Conservation (phyloP, 1,284 basidiomycete genomes). For the Moesziomyces parantarcticus region DNA sequence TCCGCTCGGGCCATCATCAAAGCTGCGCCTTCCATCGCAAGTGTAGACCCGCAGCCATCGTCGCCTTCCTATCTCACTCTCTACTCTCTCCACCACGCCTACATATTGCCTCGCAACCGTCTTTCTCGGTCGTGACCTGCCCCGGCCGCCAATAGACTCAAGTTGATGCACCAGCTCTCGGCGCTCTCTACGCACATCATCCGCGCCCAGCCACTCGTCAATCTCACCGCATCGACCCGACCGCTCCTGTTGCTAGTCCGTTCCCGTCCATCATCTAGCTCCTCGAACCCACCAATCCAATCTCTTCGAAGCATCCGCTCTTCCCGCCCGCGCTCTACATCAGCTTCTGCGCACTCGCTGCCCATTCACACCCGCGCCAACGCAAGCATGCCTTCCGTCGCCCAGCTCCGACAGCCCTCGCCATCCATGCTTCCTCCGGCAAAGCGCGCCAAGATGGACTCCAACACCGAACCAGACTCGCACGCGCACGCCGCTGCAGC, state of each 20-base stretch:
- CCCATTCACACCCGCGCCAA: not conserved
- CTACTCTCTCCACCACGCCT: conserved; percentile 1
- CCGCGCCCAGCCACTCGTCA: conserved; percentile 1
- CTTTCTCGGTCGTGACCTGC: not conserved
- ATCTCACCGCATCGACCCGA: not conserved
- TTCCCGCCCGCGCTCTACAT: not conserved
- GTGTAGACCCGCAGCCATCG: no score
- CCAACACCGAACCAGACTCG: not conserved
- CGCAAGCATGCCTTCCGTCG: conserved; percentile 50
- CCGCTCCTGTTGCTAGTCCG: not conserved
- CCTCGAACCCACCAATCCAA: no score
- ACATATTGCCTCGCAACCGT: no score
- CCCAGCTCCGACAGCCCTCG: conserved; percentile 31
- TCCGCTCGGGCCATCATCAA: conserved; percentile 13
- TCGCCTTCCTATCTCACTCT: not conserved
- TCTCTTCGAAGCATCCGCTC: no score
- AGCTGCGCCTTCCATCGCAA: no score
- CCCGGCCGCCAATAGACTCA: not conserved
- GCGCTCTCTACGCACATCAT: conserved; percentile 31
- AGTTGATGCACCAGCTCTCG: conserved; percentile 35
- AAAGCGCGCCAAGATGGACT: conserved; percentile 40
- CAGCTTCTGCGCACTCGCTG: not conserved
- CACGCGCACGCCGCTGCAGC: not conserved
- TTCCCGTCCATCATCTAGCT: not conserved
- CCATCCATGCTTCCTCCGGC: conserved; percentile 36